Conservation (phyloP, 1,284 basidiomycete species). For the Puccinia coronata region DNA sequence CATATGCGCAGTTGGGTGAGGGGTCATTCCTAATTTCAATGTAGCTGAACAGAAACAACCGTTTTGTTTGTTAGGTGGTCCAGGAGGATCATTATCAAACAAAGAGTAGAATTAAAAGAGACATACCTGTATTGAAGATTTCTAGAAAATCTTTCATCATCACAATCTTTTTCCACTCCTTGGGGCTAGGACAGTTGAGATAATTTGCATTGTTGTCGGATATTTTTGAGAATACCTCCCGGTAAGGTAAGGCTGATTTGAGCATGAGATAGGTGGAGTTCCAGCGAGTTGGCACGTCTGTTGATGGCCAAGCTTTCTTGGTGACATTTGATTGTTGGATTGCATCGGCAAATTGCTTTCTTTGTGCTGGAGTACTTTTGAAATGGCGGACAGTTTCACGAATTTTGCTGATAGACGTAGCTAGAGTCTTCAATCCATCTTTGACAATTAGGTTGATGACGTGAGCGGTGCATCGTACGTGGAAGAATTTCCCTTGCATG, state of each 20-base stretch:
- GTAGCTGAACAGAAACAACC: too few species aligned
- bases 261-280: neutral
- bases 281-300: neutral
- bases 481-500: neutral
- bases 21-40: too few species aligned
- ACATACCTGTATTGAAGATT: neutral
- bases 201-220: neutral
- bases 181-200: neutral
- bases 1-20: too few species aligned
- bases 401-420: neutral
- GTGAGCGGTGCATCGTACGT: neutral
- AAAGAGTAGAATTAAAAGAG: too few species aligned
- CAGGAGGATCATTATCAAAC: too few species aligned
- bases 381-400: neutral
- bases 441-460: neutral
- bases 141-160: neutral
- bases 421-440: neutral
- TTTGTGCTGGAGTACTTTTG: neutral
- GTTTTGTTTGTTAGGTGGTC: too few species aligned
- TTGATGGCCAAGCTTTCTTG: neutral
- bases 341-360: neutral
- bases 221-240: neutral
- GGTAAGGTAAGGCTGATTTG: neutral
- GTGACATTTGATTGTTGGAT: neutral
- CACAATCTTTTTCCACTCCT: neutral